Base-by-base conservation (phyloP, 1,284 basidiomycete genomes). In the Serendipita sp. region DNA sequence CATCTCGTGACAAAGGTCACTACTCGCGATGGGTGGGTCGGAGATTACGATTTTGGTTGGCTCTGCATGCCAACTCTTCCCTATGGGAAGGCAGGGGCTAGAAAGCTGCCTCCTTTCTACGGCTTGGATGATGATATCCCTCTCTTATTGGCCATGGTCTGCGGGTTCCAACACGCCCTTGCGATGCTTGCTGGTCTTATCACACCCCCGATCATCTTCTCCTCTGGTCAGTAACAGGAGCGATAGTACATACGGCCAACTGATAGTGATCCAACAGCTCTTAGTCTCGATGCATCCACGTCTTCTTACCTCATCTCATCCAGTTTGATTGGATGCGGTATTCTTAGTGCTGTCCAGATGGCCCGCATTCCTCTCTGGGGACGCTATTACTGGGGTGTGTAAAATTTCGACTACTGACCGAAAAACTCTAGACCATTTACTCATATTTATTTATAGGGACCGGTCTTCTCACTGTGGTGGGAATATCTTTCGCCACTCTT, bases 231-330 rank as follows among this genome's bases (percentile, higher is more conserved):
- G 43, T 82, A 74, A 65, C 73, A 87, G 30, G 82, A 85, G 62
- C 67, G 74, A 4, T 72, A 72, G 47, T 6, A 6, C 4, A 17
- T 22, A 22, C 34, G 15, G 6, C 26, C 38, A 66, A 70, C 44
- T 66, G 66, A 10, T 64, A n/a, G 22, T 53, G 22, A 12, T 4
- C 22, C 38, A 47, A 65, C 66, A 22, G 64, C 68, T 3, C 68
- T 76, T 60, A 67, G 66, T 60, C 67, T 77, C 30, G 65, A 67
- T 8, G 22, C 53, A 4, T 29, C 53, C 32, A 82, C 77, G 0
- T 84, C 84, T 15, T 76, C 87, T 1, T 93, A 92, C 70, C 82
- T 93, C 82, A 83, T 93, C 68, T 89, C 87, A 2, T 82, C 88
- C 1, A 87, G 84, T 3, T 76, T 92, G 61, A 91, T 93, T 69